Evolutionary conservation across 306 rosid species (phyloP), one percentile per base, ranked within the genome.

Genomic region (Corylus americana): DNA sequence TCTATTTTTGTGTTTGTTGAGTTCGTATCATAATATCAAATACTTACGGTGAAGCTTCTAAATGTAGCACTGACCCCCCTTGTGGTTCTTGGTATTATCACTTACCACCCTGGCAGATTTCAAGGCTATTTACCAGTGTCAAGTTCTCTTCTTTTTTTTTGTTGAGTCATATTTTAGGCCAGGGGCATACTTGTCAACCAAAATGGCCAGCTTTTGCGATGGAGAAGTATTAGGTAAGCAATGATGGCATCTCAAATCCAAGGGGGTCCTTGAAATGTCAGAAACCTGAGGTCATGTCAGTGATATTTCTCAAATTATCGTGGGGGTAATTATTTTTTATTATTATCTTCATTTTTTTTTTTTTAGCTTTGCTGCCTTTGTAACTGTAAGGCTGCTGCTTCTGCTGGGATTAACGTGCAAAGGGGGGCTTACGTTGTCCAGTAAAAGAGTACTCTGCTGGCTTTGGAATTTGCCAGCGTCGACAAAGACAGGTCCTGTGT

Each of bases 401-500:
- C 35, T 31, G 35, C 47, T 29, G 67, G 44, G 74, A 67, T 73
- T 47, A 48, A 13, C 57, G 74, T 20, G 70, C 47, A 11, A 73
- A 11, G 18, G 8, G 48, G 31, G 71, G 75, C 82, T 78, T 80
- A 76, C 85, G 78, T 48, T 18, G 20, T 79, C 63, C 61, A 51
- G 27, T 68, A 4, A 4, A 44, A 57, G 67, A 67, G 66, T 67
- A 75, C 79, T 71, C 70, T 80, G 83, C 72, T 55, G 83, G 79
- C 79, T 27, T 11, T 55, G 16, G 53, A 20, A 35, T 78, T 8
- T 79, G 83, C 80, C 73, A 45, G 81, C 1, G 48, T 80, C 74
- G 88, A 78, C 74, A 64, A 82, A 45, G 89, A 87, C 88, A 45
- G 78, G 68, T 83, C 85, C 58, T 75, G 5, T 27, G 16, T 49